Conservation (phyloP, 169 alveolate genomes). For the Amoebophrya sp. region DNA sequence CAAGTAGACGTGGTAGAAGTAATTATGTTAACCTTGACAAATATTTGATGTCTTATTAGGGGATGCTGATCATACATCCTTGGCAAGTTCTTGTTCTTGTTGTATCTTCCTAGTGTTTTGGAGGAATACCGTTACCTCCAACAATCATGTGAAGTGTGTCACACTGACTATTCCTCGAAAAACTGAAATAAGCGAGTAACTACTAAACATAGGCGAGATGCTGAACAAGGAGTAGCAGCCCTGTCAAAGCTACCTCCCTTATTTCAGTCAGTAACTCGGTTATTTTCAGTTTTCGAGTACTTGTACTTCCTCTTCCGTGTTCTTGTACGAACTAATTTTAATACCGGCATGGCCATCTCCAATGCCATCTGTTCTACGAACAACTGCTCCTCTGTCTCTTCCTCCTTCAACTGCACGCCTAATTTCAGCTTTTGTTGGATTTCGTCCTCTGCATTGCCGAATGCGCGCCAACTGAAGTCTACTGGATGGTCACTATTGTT, state of each 20-base stretch:
- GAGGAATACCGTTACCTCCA: neutral
- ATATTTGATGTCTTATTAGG: too few relatives aligned
- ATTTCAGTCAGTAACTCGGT: too few relatives aligned
- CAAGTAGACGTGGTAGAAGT: too few relatives aligned
- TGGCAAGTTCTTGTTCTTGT: neutral
- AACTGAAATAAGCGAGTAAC: too few relatives aligned
- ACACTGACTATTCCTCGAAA: neutral
- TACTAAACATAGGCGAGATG: too few relatives aligned
- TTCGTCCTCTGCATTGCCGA: constrained; percentile 70
- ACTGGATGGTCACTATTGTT: constrained; percentile 79
- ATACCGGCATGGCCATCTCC: neutral
- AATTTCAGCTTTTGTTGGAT: constrained; percentile 44
- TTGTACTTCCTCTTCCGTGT: too few relatives aligned
- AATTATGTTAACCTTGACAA: too few relatives aligned
- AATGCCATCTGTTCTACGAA: constrained; percentile 20
- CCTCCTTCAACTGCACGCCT: constrained; percentile 58
- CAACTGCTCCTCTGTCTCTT: neutral
- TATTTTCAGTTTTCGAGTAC: too few relatives aligned
- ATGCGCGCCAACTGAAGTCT: constrained; percentile 82
- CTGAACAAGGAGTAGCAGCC: too few relatives aligned
- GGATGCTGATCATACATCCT: too few relatives aligned
- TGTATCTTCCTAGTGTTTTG: neutral
- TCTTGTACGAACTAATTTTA: neutral
- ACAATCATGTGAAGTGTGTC: neutral
- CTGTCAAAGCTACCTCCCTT: too few relatives aligned